Evolutionary conservation across 441 rosid genomes (phyloP).

Genomic region (Populus hybrid): DNA sequence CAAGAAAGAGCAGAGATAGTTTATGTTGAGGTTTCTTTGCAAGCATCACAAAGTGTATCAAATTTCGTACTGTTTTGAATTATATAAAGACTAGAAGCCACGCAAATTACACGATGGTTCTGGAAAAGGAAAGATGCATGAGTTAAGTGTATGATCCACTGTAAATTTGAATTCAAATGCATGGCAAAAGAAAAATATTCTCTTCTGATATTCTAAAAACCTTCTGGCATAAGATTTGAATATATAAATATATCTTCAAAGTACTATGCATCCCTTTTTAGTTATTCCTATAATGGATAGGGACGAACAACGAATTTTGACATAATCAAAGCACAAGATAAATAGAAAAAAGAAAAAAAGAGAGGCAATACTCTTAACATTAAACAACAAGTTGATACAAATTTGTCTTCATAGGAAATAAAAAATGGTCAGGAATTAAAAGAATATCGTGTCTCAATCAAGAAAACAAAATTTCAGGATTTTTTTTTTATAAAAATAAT

Average conservation of each 20-base stretch:
- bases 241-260: constrained; percentile 14
- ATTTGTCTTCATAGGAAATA: constrained; percentile 13
- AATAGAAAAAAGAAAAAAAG: background rate
- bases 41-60: constrained; percentile 22
- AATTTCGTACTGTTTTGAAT: background rate
- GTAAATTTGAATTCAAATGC: constrained; percentile 27
- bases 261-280: constrained; percentile 13
- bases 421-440: background rate
- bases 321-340: constrained; percentile 30
- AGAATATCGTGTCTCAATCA: constrained; percentile 1
- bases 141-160: constrained; percentile 20
- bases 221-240: constrained; percentile 53
- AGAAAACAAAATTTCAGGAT: background rate
- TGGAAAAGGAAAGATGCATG: constrained; percentile 18
- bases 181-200: constrained; percentile 16
- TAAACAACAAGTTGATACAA: constrained; percentile 3
- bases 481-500: background rate
- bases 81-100: constrained; percentile 14
- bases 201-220: constrained; percentile 39
- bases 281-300: constrained; percentile 53
- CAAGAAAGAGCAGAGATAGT: background rate
- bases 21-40: constrained; percentile 11
- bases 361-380: constrained; percentile 15
- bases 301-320: constrained; percentile 39
- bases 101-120: constrained; percentile 18